Percentiles rank a stretch among this genome's conserved stretches.
Conservation (phyloP, 2,329 filamentous ascomycete genomes). For the Penicillium brevicompactum region DNA sequence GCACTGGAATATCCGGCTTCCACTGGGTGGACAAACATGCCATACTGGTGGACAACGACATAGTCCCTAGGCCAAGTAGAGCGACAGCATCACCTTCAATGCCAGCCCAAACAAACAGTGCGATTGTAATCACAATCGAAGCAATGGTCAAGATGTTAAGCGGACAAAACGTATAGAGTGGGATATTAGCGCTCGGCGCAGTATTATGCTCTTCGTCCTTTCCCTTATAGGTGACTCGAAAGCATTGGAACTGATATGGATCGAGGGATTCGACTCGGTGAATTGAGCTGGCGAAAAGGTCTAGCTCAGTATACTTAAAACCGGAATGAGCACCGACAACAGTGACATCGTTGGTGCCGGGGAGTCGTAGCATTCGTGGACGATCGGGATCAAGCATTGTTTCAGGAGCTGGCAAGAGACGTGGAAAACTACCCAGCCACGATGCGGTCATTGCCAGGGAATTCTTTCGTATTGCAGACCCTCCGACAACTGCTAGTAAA, state of each 20-base stretch:
- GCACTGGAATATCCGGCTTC: slow-evolving; percentile 57
- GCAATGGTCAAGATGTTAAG: slow-evolving; percentile 57
- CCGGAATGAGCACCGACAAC: slow-evolving; percentile 62
- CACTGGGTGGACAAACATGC: slow-evolving; percentile 62
- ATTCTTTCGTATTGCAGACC: slow-evolving; percentile 61
- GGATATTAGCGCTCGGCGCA: not conserved
- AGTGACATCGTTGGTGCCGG: slow-evolving; percentile 53
- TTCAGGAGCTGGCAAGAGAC: slow-evolving; percentile 64
- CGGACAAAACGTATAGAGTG: slow-evolving; percentile 51
- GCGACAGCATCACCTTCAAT: slow-evolving; percentile 54
- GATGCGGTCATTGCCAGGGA: slow-evolving; percentile 61
- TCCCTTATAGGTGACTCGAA: not conserved
- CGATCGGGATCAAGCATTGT: slow-evolving; percentile 60
- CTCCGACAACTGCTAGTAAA: slow-evolving; percentile 64
- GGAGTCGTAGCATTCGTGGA: slow-evolving; percentile 52
- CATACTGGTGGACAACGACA: slow-evolving; percentile 57
- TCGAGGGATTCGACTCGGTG: slow-evolving; percentile 41
- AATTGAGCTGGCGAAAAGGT: slow-evolving; percentile 65
- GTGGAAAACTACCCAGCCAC: slow-evolving; percentile 58
- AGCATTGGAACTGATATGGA: slow-evolving; percentile 12
- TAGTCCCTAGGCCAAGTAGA: slow-evolving; percentile 53
- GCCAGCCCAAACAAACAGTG: slow-evolving; percentile 22
- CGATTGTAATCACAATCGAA: slow-evolving; percentile 46
- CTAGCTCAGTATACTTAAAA: slow-evolving; percentile 56
- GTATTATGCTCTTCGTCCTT: not conserved